Evolutionary conservation across 306 rosid genomes (phyloP), one percentile per base, ranked within the genome.

Genomic region (Cucurbita ficifolia): DNA sequence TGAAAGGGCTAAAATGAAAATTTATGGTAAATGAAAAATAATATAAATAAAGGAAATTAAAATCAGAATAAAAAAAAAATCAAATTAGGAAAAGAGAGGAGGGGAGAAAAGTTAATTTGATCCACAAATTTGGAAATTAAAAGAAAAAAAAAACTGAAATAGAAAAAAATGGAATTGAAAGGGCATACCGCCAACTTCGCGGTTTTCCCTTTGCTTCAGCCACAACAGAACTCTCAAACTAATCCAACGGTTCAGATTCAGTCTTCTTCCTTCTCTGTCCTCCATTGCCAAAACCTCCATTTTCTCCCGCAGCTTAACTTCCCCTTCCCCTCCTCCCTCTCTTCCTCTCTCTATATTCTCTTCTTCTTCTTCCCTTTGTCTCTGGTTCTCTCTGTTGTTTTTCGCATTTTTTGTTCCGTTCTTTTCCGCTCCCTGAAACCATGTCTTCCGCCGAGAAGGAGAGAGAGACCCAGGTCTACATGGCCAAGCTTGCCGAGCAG

Each of bases 271-370:
- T 64, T 21, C 7, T 19, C 59, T 54, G 8, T 13, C 21, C 46
- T 16, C 46, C 46, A 14, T 17, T 6, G 19, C 67, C 45, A 60
- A 14, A 60, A 36, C 70, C 70, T 63, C 70, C 50, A 63, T 63
- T 63, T 39, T 63, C 46, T n/a, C 1, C 50, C 24, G 0, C 24
- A 1, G 5, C 70, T 39, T 62, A 40, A 7, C 68, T 3, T 12
- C 8, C 35, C 24, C 33, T 19, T 43, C 61, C 16, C 21, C 55
- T 49, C 9, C 13, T 43, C 36, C 18, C 16, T 49, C 19, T 38
- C 73, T 45, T 79, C 73, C 82, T 77, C 24, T 79, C 33, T 55
- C 22, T 78, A n/a, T 78, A n/a, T 21, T 51, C 22, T 53, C 76
- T 42, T 33, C 35, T 50, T 16, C 76, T 54, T 72, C 63, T 38